Evolutionary conservation across 352 stramenopile species (phyloP).

Genomic region (Phytophthora fragariae): DNA sequence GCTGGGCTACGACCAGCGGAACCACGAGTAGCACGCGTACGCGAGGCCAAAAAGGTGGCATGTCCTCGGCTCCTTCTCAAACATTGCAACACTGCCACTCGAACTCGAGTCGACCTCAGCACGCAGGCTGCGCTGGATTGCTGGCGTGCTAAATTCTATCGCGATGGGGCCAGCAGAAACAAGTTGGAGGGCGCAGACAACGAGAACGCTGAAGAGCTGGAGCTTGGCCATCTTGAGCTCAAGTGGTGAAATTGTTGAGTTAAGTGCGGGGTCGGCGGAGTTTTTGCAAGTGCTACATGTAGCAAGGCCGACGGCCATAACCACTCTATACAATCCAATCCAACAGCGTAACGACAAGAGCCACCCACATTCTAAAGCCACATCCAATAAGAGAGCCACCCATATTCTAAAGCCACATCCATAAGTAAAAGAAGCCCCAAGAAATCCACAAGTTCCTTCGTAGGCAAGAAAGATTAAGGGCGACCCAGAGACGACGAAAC

Average conservation of each 20-base stretch:
- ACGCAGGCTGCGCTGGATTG: slow-evolving; percentile 5
- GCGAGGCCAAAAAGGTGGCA: slow-evolving; percentile 15
- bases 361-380: slow-evolving; percentile 18
- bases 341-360: not conserved
- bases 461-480: not conserved
- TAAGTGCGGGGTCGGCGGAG: slow-evolving; percentile 8
- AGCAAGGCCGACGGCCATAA: not conserved
- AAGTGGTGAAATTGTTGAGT: not conserved
- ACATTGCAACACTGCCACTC: not conserved
- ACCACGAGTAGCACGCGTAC: slow-evolving; percentile 9
- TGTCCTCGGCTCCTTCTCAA: not conserved
- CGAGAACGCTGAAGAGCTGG: slow-evolving; percentile 4
- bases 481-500: slow-evolving; percentile 27
- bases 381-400: slow-evolving; percentile 17
- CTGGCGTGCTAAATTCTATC: not conserved
- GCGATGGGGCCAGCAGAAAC: slow-evolving; percentile 1
- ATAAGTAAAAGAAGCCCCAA: slow-evolving; percentile 17
- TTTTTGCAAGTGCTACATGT: slow-evolving; percentile 18
- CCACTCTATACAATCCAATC: slow-evolving; percentile 7
- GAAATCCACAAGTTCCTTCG: slow-evolving; percentile 19
- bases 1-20: not conserved
- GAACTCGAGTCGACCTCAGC: slow-evolving; percentile 11
- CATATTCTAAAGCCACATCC: slow-evolving; percentile 22
- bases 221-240: slow-evolving; percentile 24
- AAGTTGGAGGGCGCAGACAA: slow-evolving; percentile 9